Base-by-base conservation (phyloP, 768 basidiomycete species). In the Boletus vinaceobasis region DNA sequence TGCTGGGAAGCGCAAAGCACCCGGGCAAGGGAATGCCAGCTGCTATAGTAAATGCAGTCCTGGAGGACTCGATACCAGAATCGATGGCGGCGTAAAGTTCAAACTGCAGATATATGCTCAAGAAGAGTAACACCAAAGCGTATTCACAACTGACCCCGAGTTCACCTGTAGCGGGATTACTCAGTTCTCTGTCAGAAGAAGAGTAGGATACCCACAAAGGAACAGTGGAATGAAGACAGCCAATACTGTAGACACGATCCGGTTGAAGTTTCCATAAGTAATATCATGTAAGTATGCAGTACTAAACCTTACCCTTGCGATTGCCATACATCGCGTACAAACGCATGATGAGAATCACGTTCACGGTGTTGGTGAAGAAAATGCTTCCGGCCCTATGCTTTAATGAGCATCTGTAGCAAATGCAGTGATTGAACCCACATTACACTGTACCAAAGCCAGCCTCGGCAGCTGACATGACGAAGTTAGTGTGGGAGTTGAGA, bases 321-420 rank as follows among this genome's bases (percentile, higher is more conserved):
- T 37, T 43, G 35, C 48, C 26, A 10, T 50, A 55, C 32, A 55
- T 31, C 5, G 53, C 53, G 14, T 55, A 50, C 8, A 55, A 37
- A 10, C 53, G 47, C 42, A 55, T 17, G 9, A 38, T 43, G 21
- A 55, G 53, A 29, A 55, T 50, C 6, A 43, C 11, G 17, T 55
- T 55, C 8, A 55, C 53, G 21, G 37, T 23, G 23, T 7, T 55
- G 14, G 48, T 50, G 42, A 43, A 55, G 32, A 55, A 50, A 7
- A 50, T 50, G 9, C 50, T 35, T 29, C 53, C 53, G 21, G 19
- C 48, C 42, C 53, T 55, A 38, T 5, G 9, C 13, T 10, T 8
- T 8, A 9, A 21, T 55, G 29, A 55, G 32, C 8, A 40, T 15
- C 2, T 35, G 31, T n/a, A 10, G 9, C 21, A 26, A 2, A 17